Evolutionary conservation across 2,329 filamentous ascomycete species (phyloP).

Genomic region (Myriosclerotinia scirpicola): DNA sequence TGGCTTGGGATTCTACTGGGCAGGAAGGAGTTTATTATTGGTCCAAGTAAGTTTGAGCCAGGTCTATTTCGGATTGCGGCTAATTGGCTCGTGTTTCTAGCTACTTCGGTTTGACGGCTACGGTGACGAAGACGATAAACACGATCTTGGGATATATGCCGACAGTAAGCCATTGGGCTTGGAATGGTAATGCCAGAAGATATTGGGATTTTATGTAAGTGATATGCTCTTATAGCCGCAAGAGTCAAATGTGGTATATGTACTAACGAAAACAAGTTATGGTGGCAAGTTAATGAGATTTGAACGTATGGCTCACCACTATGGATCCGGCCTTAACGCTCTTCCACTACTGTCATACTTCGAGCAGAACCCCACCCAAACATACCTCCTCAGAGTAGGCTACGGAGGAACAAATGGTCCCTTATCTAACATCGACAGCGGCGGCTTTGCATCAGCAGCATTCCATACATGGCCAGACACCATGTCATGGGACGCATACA

Average conservation of each 20-base stretch:
- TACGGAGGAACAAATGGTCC: constrained; percentile 55
- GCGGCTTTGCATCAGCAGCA: constrained; percentile 54
- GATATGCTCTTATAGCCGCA: neutral
- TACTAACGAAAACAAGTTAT: constrained; percentile 10
- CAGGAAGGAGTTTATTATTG: constrained; percentile 63
- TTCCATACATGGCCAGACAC: constrained; percentile 59
- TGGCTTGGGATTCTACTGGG: constrained; percentile 62
- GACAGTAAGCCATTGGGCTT: constrained; percentile 60
- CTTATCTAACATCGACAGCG: constrained; percentile 54
- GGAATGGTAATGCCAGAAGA: constrained; percentile 60
- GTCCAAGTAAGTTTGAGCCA: constrained; percentile 40
- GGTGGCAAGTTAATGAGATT: constrained; percentile 43
- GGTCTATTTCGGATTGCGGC: neutral
- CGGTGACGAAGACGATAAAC: constrained; percentile 53
- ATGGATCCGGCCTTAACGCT: constrained; percentile 58
- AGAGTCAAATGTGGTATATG: neutral
- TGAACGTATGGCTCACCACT: constrained; percentile 58
- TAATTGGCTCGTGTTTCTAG: neutral
- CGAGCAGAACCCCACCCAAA: constrained; percentile 47
- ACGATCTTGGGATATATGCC: constrained; percentile 58
- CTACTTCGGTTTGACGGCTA: constrained; percentile 51
- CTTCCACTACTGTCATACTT: constrained; percentile 55
- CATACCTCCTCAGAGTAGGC: constrained; percentile 54
- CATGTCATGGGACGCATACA: constrained; percentile 56
- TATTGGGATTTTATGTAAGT: constrained; percentile 45